These are phyloP conservation scores for Gossypium aridum DNA, from an alignment of 441 rosid genomes.

Conservation along the genomic window DNA sequence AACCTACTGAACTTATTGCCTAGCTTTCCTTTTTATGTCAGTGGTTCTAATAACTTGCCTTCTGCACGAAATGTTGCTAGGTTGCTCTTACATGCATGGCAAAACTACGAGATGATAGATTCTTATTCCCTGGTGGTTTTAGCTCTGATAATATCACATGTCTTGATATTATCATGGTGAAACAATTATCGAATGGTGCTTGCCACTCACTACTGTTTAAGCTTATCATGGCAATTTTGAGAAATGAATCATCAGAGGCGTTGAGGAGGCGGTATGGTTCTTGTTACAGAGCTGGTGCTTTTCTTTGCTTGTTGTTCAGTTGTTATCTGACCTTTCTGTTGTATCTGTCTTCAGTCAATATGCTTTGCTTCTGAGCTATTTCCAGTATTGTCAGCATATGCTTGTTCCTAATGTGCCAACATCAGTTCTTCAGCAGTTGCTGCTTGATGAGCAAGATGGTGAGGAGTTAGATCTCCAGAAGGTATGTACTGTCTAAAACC, in stretches of 20 bases:
- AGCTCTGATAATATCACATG: slow-evolving; percentile 73
- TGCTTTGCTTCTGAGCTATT: slow-evolving; percentile 88
- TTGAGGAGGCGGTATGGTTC: slow-evolving; percentile 88
- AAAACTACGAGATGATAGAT: slow-evolving; percentile 86
- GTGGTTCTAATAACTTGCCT: slow-evolving; percentile 7
- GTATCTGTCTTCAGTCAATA: slow-evolving; percentile 56
- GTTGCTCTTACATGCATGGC: slow-evolving; percentile 99
- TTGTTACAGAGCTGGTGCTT: slow-evolving; percentile 9
- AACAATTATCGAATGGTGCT: slow-evolving; percentile 88
- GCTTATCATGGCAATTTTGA: slow-evolving; percentile 80
- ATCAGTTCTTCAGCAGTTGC: slow-evolving; percentile 64
- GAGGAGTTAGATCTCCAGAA: slow-evolving; percentile 84
- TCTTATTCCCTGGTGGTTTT: slow-evolving; percentile 54
- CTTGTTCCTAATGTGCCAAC: slow-evolving; percentile 84
- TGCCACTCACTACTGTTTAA: slow-evolving; percentile 81
- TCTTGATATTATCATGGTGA: slow-evolving; percentile 78
- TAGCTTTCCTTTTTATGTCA: slow-evolving; percentile 3
- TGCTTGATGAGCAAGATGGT: slow-evolving; percentile 77
- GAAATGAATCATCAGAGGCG: slow-evolving; percentile 93
- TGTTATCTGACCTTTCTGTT: slow-evolving; percentile 19
- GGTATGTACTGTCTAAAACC: slow-evolving; percentile 28
- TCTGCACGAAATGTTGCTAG: slow-evolving; percentile 31
- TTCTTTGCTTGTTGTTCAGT: slow-evolving; percentile 10
- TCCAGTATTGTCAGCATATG: slow-evolving; percentile 93
- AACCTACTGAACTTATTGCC: background rate